Evolutionary conservation across 2,329 filamentous ascomycete genomes (phyloP).

Genomic region (Trichoderma sp.): DNA sequence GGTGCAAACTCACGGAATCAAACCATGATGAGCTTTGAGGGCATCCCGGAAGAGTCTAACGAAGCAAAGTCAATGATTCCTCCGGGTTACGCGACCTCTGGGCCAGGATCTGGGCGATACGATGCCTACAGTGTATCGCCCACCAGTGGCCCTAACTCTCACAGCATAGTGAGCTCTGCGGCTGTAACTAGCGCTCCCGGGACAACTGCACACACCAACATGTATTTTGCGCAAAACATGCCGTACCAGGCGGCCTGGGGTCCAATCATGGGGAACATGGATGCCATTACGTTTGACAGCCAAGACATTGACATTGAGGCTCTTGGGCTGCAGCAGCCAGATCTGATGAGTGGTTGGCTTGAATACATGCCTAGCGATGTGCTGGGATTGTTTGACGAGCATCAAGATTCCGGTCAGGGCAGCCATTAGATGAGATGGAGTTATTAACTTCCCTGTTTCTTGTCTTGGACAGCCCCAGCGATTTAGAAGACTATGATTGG

Average conservation of each 20-base stretch:
- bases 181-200: constrained; percentile 19
- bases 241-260: constrained; percentile 36
- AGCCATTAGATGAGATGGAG: background rate
- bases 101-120: constrained; percentile 43
- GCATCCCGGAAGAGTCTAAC: constrained; percentile 34
- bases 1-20: constrained; percentile 26
- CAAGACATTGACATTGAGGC: constrained; percentile 75
- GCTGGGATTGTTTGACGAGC: constrained; percentile 53
- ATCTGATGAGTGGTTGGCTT: constrained; percentile 71
- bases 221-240: constrained; percentile 34
- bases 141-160: constrained; percentile 35
- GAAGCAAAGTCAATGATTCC: constrained; percentile 37
- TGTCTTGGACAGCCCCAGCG: background rate
- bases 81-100: constrained; percentile 42
- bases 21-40: constrained; percentile 35
- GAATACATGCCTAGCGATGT: constrained; percentile 72
- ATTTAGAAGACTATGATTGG: background rate
- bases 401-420: constrained; percentile 32
- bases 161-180: constrained; percentile 24
- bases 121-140: constrained; percentile 48
- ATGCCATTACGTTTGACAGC: constrained; percentile 70
- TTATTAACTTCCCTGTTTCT: no score
- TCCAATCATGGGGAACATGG: constrained; percentile 39
- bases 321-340: constrained; percentile 58
- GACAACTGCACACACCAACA: constrained; percentile 15